These are phyloP conservation scores for Backusella westeae DNA, from an alignment of 192 early-diverging fungal species.

Conservation along the genomic window DNA sequence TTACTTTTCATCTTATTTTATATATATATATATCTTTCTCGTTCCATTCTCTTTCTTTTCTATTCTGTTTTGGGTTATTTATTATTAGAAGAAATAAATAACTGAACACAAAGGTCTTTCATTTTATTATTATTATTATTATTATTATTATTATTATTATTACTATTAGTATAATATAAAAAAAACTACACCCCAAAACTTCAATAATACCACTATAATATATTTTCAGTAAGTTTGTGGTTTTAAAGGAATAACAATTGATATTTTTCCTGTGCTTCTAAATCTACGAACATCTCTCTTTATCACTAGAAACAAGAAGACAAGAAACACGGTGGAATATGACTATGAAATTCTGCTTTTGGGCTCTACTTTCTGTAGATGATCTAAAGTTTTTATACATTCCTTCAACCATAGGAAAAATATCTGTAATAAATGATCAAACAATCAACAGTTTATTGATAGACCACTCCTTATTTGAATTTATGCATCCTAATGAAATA, in stretches of 20 bases:
- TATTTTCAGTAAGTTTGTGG: background rate
- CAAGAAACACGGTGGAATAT: background rate
- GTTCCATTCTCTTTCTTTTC: background rate
- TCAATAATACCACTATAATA: background rate
- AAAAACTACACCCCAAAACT: background rate
- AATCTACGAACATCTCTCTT: background rate
- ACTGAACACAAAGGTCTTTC: background rate
- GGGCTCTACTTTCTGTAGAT: conserved; percentile 5
- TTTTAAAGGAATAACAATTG: background rate
- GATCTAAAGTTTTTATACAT: conserved; percentile 4
- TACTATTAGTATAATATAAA: background rate
- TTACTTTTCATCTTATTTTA: background rate
- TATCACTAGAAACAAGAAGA: background rate
- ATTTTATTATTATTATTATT: background rate
- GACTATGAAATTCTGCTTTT: conserved; percentile 1
- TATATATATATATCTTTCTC: background rate
- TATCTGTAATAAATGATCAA: background rate
- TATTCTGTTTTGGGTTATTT: background rate
- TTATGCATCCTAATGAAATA: conserved; percentile 14
- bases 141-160: background rate
- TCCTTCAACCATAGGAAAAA: background rate
- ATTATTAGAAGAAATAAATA: background rate
- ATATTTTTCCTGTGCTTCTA: background rate
- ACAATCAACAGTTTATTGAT: background rate
- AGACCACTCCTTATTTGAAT: conserved; percentile 9